A percentile compares a stretch with the other conserved stretches of the same genome.
Conservation (phyloP, 192 early-diverging fungal genomes). For the Spinellus fusiger region DNA sequence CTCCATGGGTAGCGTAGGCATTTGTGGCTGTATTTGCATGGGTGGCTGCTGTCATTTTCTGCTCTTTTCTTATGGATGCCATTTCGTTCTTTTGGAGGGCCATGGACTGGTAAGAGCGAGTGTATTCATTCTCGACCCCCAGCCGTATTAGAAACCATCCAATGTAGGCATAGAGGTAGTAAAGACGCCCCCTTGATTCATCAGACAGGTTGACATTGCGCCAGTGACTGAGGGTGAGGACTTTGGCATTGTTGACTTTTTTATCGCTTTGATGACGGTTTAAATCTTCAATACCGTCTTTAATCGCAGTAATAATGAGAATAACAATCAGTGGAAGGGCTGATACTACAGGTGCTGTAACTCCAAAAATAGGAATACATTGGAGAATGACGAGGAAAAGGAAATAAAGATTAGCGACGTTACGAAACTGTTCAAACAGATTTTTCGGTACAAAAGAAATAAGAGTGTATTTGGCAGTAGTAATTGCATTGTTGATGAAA, state of each 20-base stretch:
- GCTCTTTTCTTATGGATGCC: background rate
- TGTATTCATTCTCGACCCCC: slow-evolving; percentile 21
- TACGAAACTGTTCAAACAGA: slow-evolving; percentile 94
- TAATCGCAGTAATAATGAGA: slow-evolving; percentile 69
- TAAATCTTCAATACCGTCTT: slow-evolving; percentile 92
- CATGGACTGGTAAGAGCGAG: slow-evolving; percentile 10
- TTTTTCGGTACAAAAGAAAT: slow-evolving; percentile 92
- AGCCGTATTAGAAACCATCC: slow-evolving; percentile 19
- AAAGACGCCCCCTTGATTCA: background rate
- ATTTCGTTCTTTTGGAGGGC: too few species aligned
- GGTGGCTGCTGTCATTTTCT: background rate
- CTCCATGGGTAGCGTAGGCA: background rate
- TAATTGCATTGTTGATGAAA: slow-evolving; percentile 65
- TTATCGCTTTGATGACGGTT: slow-evolving; percentile 80
- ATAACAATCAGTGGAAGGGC: slow-evolving; percentile 81
- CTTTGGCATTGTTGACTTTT: slow-evolving; percentile 68
- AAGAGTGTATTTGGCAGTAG: slow-evolving; percentile 88
- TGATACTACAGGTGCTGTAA: slow-evolving; percentile 69
- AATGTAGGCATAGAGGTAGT: slow-evolving; percentile 4
- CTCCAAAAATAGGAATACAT: slow-evolving; percentile 46
- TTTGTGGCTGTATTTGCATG: slow-evolving; percentile 1
- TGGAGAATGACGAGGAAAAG: slow-evolving; percentile 84
- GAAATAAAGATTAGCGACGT: slow-evolving; percentile 95
- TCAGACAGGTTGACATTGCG: slow-evolving; percentile 52
- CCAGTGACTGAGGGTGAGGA: slow-evolving; percentile 51